These are phyloP conservation scores for Sugiyamaella chiloensis DNA, from an alignment of 805 yeast species.

Conservation along the genomic window DNA sequence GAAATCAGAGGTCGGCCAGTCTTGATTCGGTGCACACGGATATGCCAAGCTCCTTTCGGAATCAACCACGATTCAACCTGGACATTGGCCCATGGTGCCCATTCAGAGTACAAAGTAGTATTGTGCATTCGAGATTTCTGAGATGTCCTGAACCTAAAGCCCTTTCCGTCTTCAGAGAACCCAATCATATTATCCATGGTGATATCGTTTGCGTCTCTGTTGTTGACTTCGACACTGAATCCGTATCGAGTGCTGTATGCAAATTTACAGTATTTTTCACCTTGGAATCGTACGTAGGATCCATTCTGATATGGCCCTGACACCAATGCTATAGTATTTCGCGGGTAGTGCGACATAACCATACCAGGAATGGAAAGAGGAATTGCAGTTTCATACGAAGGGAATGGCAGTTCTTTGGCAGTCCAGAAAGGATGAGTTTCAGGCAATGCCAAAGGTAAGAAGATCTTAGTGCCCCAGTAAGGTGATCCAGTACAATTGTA, in stretches of 20 bases:
- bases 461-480: constrained; percentile 25
- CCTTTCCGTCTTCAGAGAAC: constrained; percentile 19
- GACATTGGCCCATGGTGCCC: constrained; percentile 19
- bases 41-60: constrained; percentile 19
- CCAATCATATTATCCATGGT: constrained; percentile 22
- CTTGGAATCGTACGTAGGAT: constrained; percentile 18
- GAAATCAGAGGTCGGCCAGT: constrained; percentile 9
- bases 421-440: constrained; percentile 23
- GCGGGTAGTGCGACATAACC: constrained; percentile 18
- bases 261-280: constrained; percentile 24
- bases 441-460: constrained; percentile 22
- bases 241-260: constrained; percentile 20
- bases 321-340: constrained; percentile 14
- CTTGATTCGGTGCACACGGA: constrained; percentile 19
- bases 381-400: constrained; percentile 1
- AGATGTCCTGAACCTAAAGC: constrained; percentile 13
- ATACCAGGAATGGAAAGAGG: constrained; percentile 17
- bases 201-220: constrained; percentile 15
- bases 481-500: constrained; percentile 26
- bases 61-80: constrained; percentile 20
- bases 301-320: constrained; percentile 20
- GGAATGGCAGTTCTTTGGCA: constrained; percentile 13
- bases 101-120: constrained; percentile 15
- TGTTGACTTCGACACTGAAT: constrained; percentile 15
- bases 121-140: constrained; percentile 12